Base-by-base conservation (phyloP, 2,329 filamentous ascomycete genomes). In the Ophiostoma himal-ulmi region DNA sequence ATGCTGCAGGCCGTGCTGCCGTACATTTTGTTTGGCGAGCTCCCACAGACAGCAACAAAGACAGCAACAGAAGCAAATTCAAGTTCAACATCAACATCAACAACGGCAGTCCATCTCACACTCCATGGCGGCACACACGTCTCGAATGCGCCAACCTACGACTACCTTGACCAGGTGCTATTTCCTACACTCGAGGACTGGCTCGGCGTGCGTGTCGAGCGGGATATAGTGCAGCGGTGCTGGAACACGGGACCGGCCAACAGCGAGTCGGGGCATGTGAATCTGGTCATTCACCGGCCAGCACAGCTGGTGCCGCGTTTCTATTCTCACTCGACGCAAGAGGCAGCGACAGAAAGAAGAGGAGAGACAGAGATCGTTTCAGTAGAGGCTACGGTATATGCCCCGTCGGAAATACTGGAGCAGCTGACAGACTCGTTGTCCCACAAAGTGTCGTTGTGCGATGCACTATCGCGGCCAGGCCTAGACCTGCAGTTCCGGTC, bases 111-210 rank as follows among this genome's bases (percentile, higher is more conserved):
- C 4, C 20, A 39, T 39, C 74, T 89, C 5, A 80, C 81, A 22
- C 82, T 89, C 7, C 80, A 82, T 1, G 87, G 87, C 5, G 87
- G 87, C 20, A 89, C 87, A 1, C 89, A 89, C 73, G 83, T 86
- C 2, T 79, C 81, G 11, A 87, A 82, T 75, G 87, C 86, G 0
- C 80, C 82, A 1, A 86, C 83, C n/a, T 88, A 82, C 71, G 87
- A 90, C 74, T 90, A 89, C 74, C 78, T 89, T 3, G 85, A 88
- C 74, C 87, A 89, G 74, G 83, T 89, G 0, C 79, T 89, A 0
- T 77, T 88, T 41, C 87, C 87, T 2, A 79, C 81, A 0, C 77
- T 89, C 0, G 80, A 85, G 74, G 78, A 80, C 2, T 79, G 80
- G 3, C 87, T 88, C 70, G 81, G 82, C 1, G 77, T 88, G 57